Evolutionary conservation across 768 basidiomycete genomes (phyloP).

Genomic region (Coprinellus micaceus): DNA sequence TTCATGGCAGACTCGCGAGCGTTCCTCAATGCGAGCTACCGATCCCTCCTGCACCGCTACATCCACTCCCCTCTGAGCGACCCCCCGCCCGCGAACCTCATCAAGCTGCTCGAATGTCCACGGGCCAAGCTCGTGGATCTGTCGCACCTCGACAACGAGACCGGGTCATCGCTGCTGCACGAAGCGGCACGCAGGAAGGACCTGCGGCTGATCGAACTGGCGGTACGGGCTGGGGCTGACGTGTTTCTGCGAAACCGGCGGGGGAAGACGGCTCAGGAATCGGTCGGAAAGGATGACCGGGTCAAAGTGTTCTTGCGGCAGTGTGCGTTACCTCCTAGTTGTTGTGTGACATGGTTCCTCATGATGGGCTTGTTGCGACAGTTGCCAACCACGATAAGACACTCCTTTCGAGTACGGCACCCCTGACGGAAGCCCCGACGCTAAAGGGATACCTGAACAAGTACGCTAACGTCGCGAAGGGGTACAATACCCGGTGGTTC

Average conservation of each 20-base stretch:
- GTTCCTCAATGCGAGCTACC: constrained; percentile 70
- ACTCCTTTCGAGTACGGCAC: constrained; percentile 47
- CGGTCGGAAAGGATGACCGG: constrained; percentile 72
- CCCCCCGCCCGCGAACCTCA: constrained; percentile 41
- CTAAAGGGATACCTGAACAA: constrained; percentile 84
- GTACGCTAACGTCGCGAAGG: constrained; percentile 88
- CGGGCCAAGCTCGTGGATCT: constrained; percentile 72
- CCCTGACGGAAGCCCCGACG: constrained; percentile 49
- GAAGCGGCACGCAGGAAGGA: constrained; percentile 84
- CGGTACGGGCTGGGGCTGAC: constrained; percentile 81
- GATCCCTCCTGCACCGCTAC: constrained; percentile 69
- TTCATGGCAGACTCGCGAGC: constrained; percentile 64
- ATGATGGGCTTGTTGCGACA: constrained; percentile 21
- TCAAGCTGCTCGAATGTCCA: constrained; percentile 63
- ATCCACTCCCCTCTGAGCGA: constrained; percentile 51
- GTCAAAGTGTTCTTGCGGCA: constrained; percentile 81
- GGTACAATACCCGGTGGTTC: constrained; percentile 90
- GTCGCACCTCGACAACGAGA: constrained; percentile 73
- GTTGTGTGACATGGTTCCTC: not conserved
- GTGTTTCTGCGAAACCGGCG: constrained; percentile 79
- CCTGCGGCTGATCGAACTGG: constrained; percentile 77
- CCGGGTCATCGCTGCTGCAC: constrained; percentile 77
- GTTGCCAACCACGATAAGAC: constrained; percentile 80
- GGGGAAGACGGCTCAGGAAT: constrained; percentile 67
- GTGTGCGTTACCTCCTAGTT: constrained; percentile 43